These are phyloP conservation scores for Rhizophora mangle DNA, from an alignment of 345 rosid species.

Conservation along the genomic window DNA sequence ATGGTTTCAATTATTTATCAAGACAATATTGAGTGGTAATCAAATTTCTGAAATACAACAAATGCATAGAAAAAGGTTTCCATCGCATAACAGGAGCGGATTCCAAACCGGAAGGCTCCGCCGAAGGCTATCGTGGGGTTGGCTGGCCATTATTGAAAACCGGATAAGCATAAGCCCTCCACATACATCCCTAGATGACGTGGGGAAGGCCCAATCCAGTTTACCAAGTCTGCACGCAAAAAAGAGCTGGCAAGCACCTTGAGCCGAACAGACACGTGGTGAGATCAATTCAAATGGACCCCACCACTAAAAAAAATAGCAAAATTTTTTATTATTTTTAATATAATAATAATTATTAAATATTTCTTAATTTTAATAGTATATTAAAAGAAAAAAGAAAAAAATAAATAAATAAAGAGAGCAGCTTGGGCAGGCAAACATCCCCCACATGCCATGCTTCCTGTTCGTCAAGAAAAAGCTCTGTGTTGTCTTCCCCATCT, in stretches of 20 bases:
- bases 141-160: background rate
- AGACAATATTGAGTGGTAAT: too few relatives aligned
- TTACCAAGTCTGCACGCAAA: constrained; percentile 15
- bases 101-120: background rate
- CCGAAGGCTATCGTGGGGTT: background rate
- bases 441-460: constrained; percentile 7
- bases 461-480: too few relatives aligned
- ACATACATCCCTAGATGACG: background rate
- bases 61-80: too few relatives aligned
- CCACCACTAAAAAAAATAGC: background rate
- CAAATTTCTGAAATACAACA: too few relatives aligned
- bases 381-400: too few relatives aligned
- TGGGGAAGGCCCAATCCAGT: background rate
- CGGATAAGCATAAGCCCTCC: background rate
- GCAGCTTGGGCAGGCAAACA: constrained; percentile 17
- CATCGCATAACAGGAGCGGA: too few relatives aligned
- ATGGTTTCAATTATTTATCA: too few relatives aligned
- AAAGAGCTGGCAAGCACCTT: background rate
- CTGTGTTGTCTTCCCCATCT: background rate
- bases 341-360: too few relatives aligned
- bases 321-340: too few relatives aligned
- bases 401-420: background rate
- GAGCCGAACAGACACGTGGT: constrained; percentile 2
- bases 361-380: too few relatives aligned
- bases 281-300: background rate